These are phyloP conservation scores for Phytophthora agathidicida DNA, from an alignment of 352 stramenopile genomes.

Conservation along the genomic window DNA sequence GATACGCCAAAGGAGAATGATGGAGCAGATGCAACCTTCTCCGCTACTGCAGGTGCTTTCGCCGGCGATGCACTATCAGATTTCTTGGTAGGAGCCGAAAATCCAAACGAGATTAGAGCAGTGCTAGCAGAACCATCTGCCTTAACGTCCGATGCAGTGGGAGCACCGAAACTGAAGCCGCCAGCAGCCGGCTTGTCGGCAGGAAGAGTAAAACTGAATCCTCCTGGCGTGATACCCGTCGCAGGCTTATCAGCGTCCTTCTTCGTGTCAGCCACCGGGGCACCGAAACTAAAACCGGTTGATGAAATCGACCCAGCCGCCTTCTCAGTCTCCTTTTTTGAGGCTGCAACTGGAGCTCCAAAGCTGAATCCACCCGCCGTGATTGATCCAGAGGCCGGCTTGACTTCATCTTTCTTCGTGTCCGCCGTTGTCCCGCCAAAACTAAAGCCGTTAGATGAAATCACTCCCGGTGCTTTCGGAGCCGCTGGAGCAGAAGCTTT, in stretches of 20 bases:
- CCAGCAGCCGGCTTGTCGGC: conserved; percentile 5
- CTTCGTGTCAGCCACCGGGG: conserved; percentile 6
- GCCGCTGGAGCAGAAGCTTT: conserved; percentile 10
- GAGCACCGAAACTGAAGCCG: conserved; percentile 22
- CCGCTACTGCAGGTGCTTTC: conserved; percentile 9
- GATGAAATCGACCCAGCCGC: conserved; percentile 24
- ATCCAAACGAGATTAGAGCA: conserved; percentile 34
- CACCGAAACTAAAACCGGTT: conserved; percentile 28
- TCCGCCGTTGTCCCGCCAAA: conserved; percentile 32
- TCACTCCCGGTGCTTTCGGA: conserved; percentile 17
- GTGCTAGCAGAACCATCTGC: conserved; percentile 7
- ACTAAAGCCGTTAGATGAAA: conserved; percentile 37
- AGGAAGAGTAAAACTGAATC: conserved; percentile 30
- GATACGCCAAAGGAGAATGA: conserved; percentile 42
- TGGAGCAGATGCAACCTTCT: conserved; percentile 13
- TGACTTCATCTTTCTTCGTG: conserved; percentile 23
- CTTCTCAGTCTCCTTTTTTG: conserved; percentile 32
- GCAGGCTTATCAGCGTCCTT: conserved; percentile 22
- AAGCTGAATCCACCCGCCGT: conserved; percentile 55
- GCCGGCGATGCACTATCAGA: conserved; percentile 2
- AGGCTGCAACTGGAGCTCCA: conserved; percentile 28
- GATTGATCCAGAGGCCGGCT: conserved; percentile 23
- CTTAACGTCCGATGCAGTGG: conserved; percentile 4
- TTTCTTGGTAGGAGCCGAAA: conserved; percentile 35
- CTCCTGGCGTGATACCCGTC: conserved; percentile 6